Evolutionary conservation across 495 filamentous ascomycete genomes (phyloP).

Genomic region (Thermochaetoides thermophila): DNA sequence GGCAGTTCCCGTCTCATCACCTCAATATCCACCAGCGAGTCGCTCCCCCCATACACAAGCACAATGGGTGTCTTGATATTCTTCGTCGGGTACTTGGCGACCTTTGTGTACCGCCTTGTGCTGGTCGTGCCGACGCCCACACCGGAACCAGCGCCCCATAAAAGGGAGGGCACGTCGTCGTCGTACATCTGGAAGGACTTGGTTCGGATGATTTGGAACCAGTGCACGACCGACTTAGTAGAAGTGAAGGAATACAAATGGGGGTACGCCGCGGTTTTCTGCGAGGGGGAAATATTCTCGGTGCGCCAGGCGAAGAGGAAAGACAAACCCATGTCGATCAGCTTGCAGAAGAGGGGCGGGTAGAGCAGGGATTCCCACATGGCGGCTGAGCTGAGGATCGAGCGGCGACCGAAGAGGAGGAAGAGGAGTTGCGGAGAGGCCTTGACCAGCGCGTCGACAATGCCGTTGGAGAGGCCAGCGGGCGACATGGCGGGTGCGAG

Average conservation of each 20-base stretch:
- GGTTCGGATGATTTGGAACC: slow-evolving; percentile 98
- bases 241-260: slow-evolving; percentile 94
- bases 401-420: slow-evolving; percentile 86
- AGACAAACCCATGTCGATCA: slow-evolving; percentile 67
- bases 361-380: slow-evolving; percentile 97
- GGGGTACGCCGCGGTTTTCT: slow-evolving; percentile 94
- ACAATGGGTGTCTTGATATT: slow-evolving; percentile 96
- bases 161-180: slow-evolving; percentile 58
- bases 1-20: slow-evolving; percentile 85
- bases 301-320: slow-evolving; percentile 86
- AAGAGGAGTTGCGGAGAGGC: slow-evolving; percentile 86
- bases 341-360: slow-evolving; percentile 79
- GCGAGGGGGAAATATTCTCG: slow-evolving; percentile 68
- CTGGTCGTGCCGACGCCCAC: no score
- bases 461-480: slow-evolving; percentile 69
- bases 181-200: slow-evolving; percentile 96
- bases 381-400: slow-evolving; percentile 79
- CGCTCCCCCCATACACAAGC: slow-evolving; percentile 80
- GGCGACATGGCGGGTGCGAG: slow-evolving; percentile 94
- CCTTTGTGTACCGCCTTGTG: slow-evolving; percentile 50
- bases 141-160: slow-evolving; percentile 25
- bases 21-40: slow-evolving; percentile 88
- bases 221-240: slow-evolving; percentile 91
- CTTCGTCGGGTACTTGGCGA: slow-evolving; percentile 86
- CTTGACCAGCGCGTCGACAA: slow-evolving; percentile 87